phyloP scores from a whole-genome alignment of 83 land plant genomes.

The Diphasiastrum complanatum region DNA sequence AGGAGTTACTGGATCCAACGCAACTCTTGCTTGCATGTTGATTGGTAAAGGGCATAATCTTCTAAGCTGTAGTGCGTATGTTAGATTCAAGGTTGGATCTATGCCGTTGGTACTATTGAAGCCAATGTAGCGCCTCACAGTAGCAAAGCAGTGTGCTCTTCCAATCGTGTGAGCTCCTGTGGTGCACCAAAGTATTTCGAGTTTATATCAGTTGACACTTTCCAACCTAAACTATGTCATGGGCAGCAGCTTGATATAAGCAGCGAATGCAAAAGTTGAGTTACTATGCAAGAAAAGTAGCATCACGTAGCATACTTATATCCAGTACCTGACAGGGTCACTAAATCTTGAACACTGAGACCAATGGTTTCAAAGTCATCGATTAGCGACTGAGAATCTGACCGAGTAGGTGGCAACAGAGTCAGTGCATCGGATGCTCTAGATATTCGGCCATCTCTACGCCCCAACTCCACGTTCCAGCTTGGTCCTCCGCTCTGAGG shows the following conservation, averaged over 20 bases:
- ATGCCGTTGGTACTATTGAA: slow-evolving; percentile 7
- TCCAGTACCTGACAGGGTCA: slow-evolving; percentile 2
- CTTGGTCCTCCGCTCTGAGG: slow-evolving; percentile 8
- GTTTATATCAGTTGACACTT: not conserved
- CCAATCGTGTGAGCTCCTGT: slow-evolving; percentile 15
- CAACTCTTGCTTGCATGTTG: not conserved
- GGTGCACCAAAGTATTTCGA: no score
- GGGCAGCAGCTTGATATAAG: not conserved
- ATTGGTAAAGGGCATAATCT: slow-evolving; percentile 4
- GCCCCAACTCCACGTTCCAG: slow-evolving; percentile 18
- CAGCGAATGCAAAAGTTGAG: not conserved
- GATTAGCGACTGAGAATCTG: slow-evolving; percentile 6
- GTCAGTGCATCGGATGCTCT: not conserved
- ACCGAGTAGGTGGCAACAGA: slow-evolving; percentile 4
- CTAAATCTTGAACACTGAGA: not conserved
- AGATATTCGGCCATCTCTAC: slow-evolving; percentile 7
- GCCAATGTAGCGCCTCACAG: not conserved
- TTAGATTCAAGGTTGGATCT: slow-evolving; percentile 4
- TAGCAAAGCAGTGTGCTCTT: slow-evolving; percentile 6
- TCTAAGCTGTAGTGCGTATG: not conserved
- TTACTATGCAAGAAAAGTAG: no score
- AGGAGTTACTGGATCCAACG: slow-evolving; percentile 8
- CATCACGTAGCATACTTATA: no score
- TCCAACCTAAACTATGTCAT: not conserved
- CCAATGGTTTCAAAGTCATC: slow-evolving; percentile 8